Percentiles rank a stretch among this genome's conserved stretches.
Evolutionary conservation across 139 green algal species (phyloP).

Genomic region (Closterium sp.): DNA sequence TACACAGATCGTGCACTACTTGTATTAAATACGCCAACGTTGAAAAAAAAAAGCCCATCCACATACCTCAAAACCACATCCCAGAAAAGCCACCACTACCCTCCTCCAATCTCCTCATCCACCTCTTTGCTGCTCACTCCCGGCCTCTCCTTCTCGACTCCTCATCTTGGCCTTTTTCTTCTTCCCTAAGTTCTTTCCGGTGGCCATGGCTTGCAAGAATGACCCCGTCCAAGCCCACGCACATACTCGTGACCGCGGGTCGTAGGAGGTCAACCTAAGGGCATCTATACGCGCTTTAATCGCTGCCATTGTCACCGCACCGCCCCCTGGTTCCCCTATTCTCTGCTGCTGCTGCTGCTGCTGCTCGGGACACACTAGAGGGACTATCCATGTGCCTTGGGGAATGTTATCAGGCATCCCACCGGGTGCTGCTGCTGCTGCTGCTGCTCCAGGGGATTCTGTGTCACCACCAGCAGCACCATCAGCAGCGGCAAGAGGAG

Average conservation of each 20-base stretch:
- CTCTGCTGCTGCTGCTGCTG: not conserved
- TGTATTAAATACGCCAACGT: too few species aligned
- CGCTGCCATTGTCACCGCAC: not conserved
- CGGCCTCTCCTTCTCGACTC: not conserved
- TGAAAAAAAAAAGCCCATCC: too few species aligned
- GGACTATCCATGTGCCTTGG: not conserved
- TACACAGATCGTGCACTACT: too few species aligned
- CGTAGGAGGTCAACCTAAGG: not conserved
- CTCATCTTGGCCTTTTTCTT: not conserved
- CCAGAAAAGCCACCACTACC: not conserved
- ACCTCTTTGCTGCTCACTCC: not conserved
- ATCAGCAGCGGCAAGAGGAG: not conserved
- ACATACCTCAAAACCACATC: too few species aligned
- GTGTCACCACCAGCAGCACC: not conserved
- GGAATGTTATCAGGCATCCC: not conserved
- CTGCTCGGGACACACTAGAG: not conserved
- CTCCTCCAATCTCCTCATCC: not conserved
- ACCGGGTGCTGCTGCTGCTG: not conserved
- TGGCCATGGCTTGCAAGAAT: not conserved
- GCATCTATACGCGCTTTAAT: not conserved
- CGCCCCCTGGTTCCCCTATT: not conserved
- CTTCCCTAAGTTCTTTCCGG: not conserved
- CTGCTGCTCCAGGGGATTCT: not conserved
- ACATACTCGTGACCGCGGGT: not conserved
- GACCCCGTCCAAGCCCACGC: not conserved